Evolutionary conservation across 345 rosid genomes (phyloP).

Genomic region (Rhodamnia argentea): DNA sequence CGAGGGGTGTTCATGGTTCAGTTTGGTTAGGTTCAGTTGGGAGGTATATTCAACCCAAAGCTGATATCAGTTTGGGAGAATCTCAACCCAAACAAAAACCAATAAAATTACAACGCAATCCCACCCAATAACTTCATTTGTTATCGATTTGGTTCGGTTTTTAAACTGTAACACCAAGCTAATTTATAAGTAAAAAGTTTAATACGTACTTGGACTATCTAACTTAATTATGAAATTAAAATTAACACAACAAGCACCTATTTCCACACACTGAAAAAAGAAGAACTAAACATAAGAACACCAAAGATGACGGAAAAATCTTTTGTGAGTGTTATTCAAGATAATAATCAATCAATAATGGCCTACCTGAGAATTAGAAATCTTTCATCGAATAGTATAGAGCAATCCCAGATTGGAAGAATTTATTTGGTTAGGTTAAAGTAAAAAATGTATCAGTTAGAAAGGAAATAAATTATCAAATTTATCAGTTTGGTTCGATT

Average conservation of each 20-base stretch:
- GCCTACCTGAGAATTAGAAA: neutral
- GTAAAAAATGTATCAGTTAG: neutral
- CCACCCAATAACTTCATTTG: neutral
- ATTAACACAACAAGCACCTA: neutral
- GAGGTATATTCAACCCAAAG: neutral
- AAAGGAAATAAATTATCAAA: neutral
- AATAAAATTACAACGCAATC: neutral
- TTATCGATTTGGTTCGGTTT: neutral
- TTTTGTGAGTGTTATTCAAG: neutral
- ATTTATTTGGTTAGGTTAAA: neutral
- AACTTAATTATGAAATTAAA: neutral
- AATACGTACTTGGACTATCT: neutral
- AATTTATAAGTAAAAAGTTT: neutral
- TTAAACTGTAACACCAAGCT: neutral
- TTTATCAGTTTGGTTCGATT: neutral
- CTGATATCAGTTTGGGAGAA: neutral
- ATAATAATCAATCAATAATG: neutral
- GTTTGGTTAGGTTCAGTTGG: neutral
- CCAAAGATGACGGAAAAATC: neutral
- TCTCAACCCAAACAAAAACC: neutral
- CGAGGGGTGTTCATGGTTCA: neutral
- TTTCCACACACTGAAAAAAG: neutral
- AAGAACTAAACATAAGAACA: neutral
- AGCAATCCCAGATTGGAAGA: neutral
- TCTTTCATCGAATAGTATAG: neutral